Conservation (phyloP, 345 rosid genomes). For the Erucastrum elatum region DNA sequence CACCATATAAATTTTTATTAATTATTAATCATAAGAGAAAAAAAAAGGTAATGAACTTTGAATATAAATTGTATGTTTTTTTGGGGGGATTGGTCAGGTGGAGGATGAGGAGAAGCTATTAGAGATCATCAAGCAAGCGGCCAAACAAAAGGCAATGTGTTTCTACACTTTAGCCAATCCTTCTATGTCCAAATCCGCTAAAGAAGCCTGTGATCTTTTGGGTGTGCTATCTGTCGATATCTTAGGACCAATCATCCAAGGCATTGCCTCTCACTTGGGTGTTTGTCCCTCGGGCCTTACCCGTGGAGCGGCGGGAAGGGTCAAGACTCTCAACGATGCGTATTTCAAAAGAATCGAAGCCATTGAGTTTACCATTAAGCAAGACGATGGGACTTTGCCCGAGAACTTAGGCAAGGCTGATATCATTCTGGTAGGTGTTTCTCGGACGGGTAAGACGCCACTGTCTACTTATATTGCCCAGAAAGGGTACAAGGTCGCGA, state of each 20-base stretch:
- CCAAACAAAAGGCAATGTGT: slow-evolving; percentile 71
- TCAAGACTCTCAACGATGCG: slow-evolving; percentile 66
- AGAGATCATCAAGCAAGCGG: slow-evolving; percentile 80
- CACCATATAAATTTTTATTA: background rate
- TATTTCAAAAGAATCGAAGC: slow-evolving; percentile 76
- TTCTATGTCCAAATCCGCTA: slow-evolving; percentile 66
- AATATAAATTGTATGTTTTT: background rate
- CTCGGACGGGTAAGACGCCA: slow-evolving; percentile 89
- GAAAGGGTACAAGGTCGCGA: slow-evolving; percentile 86
- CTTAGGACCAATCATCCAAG: slow-evolving; percentile 84
- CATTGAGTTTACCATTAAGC: slow-evolving; percentile 86
- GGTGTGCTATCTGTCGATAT: slow-evolving; percentile 68
- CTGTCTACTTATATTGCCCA: slow-evolving; percentile 80
- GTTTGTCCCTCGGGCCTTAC: slow-evolving; percentile 87
- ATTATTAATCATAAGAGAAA: no score
- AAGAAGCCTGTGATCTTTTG: slow-evolving; percentile 57
- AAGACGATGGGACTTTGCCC: slow-evolving; percentile 84
- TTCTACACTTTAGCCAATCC: slow-evolving; percentile 84
- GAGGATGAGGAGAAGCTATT: slow-evolving; percentile 68
- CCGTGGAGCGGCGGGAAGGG: slow-evolving; percentile 78
- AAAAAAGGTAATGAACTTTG: background rate
- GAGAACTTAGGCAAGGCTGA: slow-evolving; percentile 73
- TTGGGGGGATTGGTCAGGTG: slow-evolving; percentile 44
- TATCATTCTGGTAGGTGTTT: slow-evolving; percentile 73
- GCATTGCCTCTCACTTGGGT: slow-evolving; percentile 69